Evolutionary conservation across 805 yeast genomes (phyloP), one percentile per base, ranked within the genome.

Genomic region (Dipodascus albidus): DNA sequence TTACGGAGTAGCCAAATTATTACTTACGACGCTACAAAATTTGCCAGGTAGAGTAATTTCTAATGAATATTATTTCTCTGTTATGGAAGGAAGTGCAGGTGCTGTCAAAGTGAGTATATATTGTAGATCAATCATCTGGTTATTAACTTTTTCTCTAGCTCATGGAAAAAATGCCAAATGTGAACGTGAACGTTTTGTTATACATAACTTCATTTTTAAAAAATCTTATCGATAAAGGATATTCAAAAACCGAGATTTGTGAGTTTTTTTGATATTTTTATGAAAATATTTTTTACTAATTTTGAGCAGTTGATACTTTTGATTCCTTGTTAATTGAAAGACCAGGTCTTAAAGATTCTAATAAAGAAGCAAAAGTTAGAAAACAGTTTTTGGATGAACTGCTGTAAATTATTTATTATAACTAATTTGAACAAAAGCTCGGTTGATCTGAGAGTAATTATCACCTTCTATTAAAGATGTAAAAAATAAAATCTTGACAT

Each of bases 41-140:
- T 53, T 73, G 3, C 69, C 70, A 41, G 76, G 73, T 19, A 74
- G 76, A 2, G 65, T 74, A n/a, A 65, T 74, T 8, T 67, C 74
- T 2, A 42, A 59, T 55, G 71, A 64, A 50, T 60, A 47, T 51
- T 55, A 53, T 27, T 59, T 56, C 17, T 56, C 56, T 35, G 59
- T 60, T 24, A 58, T 61, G 48, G 52, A 57, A 15, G 66, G 62
- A 8, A n/a, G 20, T n/a, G 14, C 4, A n/a, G 44, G 44, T 4
- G 15, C 20, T 4, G 15, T 38, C 9, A 38, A 38, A 14, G 44
- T 38, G 44, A 38, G 44, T 38, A 11, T n/a, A 38, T 38, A 3
- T 38, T 14, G 9, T 38, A 31, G 15, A 9, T 38, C 49, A 64
- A 68, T 33, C 59, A 67, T 50, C 65, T 68, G 17, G 58, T 60